Evolutionary conservation across 2,329 filamentous ascomycete genomes (phyloP).

Genomic region (Emergomyces africanus): DNA sequence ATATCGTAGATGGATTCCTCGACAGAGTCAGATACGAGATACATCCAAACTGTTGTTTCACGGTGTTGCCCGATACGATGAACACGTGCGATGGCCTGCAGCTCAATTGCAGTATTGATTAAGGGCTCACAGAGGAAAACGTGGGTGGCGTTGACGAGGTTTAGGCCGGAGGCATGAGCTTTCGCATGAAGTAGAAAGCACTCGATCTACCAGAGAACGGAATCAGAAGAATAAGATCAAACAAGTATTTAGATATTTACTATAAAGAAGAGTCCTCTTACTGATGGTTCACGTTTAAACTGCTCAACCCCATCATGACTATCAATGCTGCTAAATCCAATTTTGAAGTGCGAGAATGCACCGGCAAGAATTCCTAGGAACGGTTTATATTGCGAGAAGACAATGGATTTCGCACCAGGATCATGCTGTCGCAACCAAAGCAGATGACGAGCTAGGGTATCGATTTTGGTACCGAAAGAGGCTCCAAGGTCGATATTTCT

Average conservation of each 20-base stretch:
- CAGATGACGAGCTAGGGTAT: slow-evolving; percentile 68
- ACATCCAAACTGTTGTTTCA: slow-evolving; percentile 89
- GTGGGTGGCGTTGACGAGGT: slow-evolving; percentile 83
- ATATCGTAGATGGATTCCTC: slow-evolving; percentile 87
- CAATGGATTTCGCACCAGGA: slow-evolving; percentile 75
- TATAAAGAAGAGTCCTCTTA: slow-evolving; percentile 13
- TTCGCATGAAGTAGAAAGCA: slow-evolving; percentile 84
- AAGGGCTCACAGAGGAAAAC: slow-evolving; percentile 92
- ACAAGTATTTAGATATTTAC: neutral
- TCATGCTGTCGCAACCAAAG: slow-evolving; percentile 76
- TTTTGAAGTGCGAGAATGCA: slow-evolving; percentile 59
- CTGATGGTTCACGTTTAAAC: slow-evolving; percentile 61
- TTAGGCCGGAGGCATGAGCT: slow-evolving; percentile 76
- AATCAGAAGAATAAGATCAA: slow-evolving; percentile 12
- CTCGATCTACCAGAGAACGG: slow-evolving; percentile 40
- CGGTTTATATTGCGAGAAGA: slow-evolving; percentile 85
- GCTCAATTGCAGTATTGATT: slow-evolving; percentile 82
- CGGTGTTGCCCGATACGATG: slow-evolving; percentile 86
- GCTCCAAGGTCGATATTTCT: slow-evolving; percentile 61
- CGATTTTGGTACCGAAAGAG: slow-evolving; percentile 82
- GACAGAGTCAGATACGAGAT: slow-evolving; percentile 79
- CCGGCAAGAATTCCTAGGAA: slow-evolving; percentile 62
- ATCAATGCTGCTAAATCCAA: slow-evolving; percentile 61
- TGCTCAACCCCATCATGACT: slow-evolving; percentile 53
- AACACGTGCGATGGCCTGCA: slow-evolving; percentile 89